phyloP scores from a whole-genome alignment of 164 flowering plant genomes.

The Stephania cephalantha region DNA sequence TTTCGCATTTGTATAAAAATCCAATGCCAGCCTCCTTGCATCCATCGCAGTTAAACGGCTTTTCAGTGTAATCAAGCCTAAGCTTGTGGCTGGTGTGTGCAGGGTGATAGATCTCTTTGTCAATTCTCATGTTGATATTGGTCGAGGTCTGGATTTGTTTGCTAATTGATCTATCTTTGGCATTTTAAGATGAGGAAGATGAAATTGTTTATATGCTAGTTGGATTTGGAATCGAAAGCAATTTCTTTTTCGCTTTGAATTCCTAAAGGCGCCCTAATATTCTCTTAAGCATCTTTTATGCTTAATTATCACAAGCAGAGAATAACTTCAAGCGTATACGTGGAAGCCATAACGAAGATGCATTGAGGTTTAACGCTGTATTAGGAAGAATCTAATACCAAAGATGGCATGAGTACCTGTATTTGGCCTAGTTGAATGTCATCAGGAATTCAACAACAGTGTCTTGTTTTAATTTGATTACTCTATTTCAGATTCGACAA shows the following conservation, averaged over 20 bases:
- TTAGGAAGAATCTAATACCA: constrained; percentile 25
- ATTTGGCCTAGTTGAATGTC: constrained; percentile 8
- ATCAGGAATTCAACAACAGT: constrained; percentile 1
- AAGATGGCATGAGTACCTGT: background rate
- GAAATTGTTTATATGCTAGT: constrained; percentile 16
- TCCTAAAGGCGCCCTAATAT: constrained; percentile 14
- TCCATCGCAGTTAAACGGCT: constrained; percentile 59
- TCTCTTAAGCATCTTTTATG: constrained; percentile 29
- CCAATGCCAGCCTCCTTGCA: constrained; percentile 69
- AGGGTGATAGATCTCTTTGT: constrained; percentile 43
- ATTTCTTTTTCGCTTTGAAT: constrained; percentile 10
- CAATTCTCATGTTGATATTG: constrained; percentile 37
- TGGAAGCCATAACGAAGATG: background rate
- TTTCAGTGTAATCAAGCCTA: constrained; percentile 47
- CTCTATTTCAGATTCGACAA: background rate
- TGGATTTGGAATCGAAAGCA: background rate
- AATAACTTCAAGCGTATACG: constrained; percentile 16
- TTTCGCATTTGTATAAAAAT: constrained; percentile 38
- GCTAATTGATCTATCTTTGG: background rate
- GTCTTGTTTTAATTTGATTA: background rate
- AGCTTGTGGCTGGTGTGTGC: constrained; percentile 50
- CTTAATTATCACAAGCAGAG: constrained; percentile 24
- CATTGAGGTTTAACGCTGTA: constrained; percentile 8
- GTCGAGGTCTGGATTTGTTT: background rate
- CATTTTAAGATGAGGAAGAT: background rate